Evolutionary conservation across 495 filamentous ascomycete species (phyloP).

Genomic region (Penicilliopsis zonata): DNA sequence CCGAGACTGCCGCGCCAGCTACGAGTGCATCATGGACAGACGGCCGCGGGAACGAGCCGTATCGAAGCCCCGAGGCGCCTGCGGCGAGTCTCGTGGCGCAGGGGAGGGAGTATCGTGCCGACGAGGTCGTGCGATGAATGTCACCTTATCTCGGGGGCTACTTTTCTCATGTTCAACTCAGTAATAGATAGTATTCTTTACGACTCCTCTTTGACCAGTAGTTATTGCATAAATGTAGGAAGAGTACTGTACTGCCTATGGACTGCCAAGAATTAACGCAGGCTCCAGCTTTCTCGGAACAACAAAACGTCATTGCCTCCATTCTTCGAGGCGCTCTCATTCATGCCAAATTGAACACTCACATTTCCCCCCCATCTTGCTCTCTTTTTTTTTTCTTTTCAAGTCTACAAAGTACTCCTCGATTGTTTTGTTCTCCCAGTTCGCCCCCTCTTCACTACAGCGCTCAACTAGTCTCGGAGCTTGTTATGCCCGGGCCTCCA

Average conservation of each 20-base stretch:
- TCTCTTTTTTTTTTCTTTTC: background rate
- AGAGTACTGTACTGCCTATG: background rate
- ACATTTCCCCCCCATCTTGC: slow-evolving; percentile 9
- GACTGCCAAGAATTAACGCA: slow-evolving; percentile 12
- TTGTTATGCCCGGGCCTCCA: no score
- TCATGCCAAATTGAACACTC: slow-evolving; percentile 1
- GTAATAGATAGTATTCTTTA: no score
- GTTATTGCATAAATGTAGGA: no score
- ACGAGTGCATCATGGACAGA: slow-evolving; percentile 1
- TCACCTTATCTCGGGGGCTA: no score
- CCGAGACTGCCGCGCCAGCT: background rate
- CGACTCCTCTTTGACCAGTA: no score
- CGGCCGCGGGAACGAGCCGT: background rate
- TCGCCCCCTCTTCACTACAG: slow-evolving; percentile 6
- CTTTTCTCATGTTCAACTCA: no score
- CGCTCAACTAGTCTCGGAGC: background rate
- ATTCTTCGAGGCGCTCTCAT: no score
- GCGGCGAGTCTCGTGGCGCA: background rate
- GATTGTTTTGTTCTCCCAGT: slow-evolving; percentile 3
- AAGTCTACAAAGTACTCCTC: slow-evolving; percentile 1
- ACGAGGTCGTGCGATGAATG: slow-evolving; percentile 1
- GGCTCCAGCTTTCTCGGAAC: slow-evolving; percentile 24
- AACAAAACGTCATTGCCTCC: slow-evolving; percentile 23
- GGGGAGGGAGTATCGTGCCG: background rate
- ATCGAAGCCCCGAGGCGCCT: background rate